These are phyloP conservation scores for Talaromyces sp. DNA, from an alignment of 2,329 filamentous ascomycete genomes.

Conservation along the genomic window DNA sequence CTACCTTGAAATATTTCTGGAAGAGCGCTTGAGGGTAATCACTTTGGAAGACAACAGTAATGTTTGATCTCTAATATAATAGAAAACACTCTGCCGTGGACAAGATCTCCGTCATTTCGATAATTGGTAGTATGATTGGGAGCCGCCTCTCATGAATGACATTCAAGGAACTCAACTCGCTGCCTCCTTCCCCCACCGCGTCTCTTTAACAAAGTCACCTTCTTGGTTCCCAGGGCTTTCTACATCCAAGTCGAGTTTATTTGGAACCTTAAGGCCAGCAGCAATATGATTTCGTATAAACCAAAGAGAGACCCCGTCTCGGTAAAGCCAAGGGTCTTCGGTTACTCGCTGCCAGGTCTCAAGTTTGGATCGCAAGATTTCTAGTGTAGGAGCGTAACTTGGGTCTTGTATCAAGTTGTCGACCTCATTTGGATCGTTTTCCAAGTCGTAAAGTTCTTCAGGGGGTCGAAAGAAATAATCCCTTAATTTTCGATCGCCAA, in stretches of 20 bases:
- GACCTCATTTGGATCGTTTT: slow-evolving; percentile 51
- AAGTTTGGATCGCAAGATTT: slow-evolving; percentile 35
- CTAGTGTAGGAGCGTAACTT: slow-evolving; percentile 34
- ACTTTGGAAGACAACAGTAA: too few relatives aligned
- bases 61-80: too few relatives aligned
- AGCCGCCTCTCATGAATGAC: too few relatives aligned
- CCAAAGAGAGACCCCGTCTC: slow-evolving; percentile 25
- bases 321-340: slow-evolving; percentile 37
- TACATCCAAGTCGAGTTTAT: slow-evolving; percentile 26
- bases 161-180: too few relatives aligned
- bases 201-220: background rate
- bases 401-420: slow-evolving; percentile 45
- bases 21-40: too few relatives aligned
- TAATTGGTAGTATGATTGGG: too few relatives aligned
- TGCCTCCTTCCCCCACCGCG: background rate
- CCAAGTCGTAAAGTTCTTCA: slow-evolving; percentile 53
- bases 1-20: too few relatives aligned
- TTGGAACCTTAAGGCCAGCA: slow-evolving; percentile 19
- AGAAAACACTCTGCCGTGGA: too few relatives aligned
- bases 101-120: too few relatives aligned
- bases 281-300: slow-evolving; percentile 16
- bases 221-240: slow-evolving; percentile 12
- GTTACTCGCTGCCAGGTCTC: slow-evolving; percentile 40
- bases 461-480: slow-evolving; percentile 49
- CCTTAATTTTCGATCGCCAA: slow-evolving; percentile 46